These are phyloP conservation scores for Bisporella sp. DNA, from an alignment of 2,329 filamentous ascomycete species.

Conservation along the genomic window DNA sequence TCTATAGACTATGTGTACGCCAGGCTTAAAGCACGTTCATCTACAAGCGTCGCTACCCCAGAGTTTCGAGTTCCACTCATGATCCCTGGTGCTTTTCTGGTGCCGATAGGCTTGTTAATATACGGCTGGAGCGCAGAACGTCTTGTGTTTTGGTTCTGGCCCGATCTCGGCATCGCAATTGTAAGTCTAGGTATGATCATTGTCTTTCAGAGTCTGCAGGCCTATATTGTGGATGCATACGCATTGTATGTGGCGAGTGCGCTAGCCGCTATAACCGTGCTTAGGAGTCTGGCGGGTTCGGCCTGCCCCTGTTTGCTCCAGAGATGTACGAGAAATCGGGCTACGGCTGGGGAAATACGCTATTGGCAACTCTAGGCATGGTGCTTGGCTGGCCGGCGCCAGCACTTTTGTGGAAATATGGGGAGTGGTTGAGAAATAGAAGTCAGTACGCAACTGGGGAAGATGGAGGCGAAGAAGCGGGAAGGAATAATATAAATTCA, in stretches of 20 bases:
- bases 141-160: conserved; percentile 43
- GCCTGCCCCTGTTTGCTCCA: conserved; percentile 30
- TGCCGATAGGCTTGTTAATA: conserved; percentile 47
- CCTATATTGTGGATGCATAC: conserved; percentile 45
- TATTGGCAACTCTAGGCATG: conserved; percentile 35
- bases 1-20: conserved; percentile 17
- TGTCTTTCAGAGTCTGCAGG: conserved; percentile 16
- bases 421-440: not conserved
- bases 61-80: conserved; percentile 57
- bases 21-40: not conserved
- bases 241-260: conserved; percentile 26
- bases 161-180: conserved; percentile 44
- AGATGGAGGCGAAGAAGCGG: too few species aligned
- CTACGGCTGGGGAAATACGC: conserved; percentile 27
- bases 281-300: conserved; percentile 10
- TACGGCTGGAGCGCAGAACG: conserved; percentile 50
- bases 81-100: conserved; percentile 41
- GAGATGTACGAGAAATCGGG: conserved; percentile 27
- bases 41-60: conserved; percentile 47
- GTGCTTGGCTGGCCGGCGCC: conserved; percentile 42
- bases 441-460: too few species aligned
- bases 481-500: too few species aligned
- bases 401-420: conserved; percentile 29
- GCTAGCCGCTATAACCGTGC: conserved; percentile 28
- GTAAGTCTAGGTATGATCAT: conserved; percentile 39